Evolutionary conservation across 1,139 yeast genomes (phyloP).

Genomic region (Lizanozyma gosingica): DNA sequence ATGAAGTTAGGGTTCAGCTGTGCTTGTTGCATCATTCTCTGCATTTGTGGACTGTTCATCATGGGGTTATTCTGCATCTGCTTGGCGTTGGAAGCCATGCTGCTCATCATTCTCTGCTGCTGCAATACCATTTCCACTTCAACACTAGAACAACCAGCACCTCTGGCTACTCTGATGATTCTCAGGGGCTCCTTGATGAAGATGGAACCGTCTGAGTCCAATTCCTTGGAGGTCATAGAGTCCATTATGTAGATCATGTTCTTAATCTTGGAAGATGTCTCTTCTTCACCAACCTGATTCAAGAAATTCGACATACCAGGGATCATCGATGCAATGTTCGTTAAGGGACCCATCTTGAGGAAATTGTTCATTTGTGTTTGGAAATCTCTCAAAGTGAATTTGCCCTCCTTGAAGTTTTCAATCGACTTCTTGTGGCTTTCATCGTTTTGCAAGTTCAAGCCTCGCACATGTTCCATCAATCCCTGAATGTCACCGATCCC

Average conservation of each 20-base stretch:
- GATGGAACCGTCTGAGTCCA: conserved; percentile 81
- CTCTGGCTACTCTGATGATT: conserved; percentile 84
- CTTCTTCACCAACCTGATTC: conserved; percentile 87
- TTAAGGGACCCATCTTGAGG: conserved; percentile 92
- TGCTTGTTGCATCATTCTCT: conserved; percentile 29
- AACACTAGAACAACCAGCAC: conserved; percentile 89
- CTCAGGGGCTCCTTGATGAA: conserved; percentile 79
- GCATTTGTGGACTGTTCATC: conserved; percentile 31
- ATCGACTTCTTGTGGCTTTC: conserved; percentile 74
- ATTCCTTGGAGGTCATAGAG: conserved; percentile 89
- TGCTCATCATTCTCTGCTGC: conserved; percentile 93
- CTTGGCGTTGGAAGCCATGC: conserved; percentile 66
- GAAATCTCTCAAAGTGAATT: conserved; percentile 83
- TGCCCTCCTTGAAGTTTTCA: conserved; percentile 92
- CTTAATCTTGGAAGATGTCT: conserved; percentile 71
- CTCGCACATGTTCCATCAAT: conserved; percentile 86
- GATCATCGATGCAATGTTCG: conserved; percentile 90
- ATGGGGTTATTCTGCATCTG: conserved; percentile 48
- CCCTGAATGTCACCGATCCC: conserved; percentile 97
- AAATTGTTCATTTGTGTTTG: conserved; percentile 94
- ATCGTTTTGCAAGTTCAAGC: conserved; percentile 68
- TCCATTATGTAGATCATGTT: conserved; percentile 91
- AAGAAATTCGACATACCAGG: conserved; percentile 87
- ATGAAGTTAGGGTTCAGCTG: conserved; percentile 67
- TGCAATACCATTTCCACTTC: conserved; percentile 90